Percentiles rank a stretch among this genome's conserved stretches.
Conservation (phyloP, 129 eudicot genomes). For the Kitagawia praeruptora region DNA sequence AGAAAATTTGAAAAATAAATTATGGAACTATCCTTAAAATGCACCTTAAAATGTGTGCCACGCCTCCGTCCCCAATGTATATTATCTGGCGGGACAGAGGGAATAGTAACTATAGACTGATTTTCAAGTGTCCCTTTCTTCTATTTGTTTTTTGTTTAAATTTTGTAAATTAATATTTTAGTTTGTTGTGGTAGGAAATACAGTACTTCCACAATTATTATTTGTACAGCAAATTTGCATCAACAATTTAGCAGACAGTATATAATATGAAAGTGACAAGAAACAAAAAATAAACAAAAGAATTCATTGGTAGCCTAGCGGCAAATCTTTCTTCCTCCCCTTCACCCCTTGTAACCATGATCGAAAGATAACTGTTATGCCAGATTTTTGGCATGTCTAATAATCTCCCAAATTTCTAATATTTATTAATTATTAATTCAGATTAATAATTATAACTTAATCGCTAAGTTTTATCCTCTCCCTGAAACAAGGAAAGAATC, state of each 20-base stretch:
- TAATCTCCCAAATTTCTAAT: too few relatives aligned
- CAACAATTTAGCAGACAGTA: not conserved
- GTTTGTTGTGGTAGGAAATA: not conserved
- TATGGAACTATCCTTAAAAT: too few relatives aligned
- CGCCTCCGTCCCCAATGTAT: too few relatives aligned
- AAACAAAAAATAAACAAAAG: not conserved
- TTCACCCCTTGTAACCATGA: not conserved
- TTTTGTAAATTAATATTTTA: not conserved
- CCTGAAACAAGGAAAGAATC: too few relatives aligned
- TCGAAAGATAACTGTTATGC: not conserved
- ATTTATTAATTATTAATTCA: too few relatives aligned
- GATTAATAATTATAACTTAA: too few relatives aligned
- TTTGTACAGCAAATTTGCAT: not conserved
- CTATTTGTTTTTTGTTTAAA: not conserved
- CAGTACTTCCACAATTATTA: not conserved
- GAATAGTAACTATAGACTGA: slow-evolving; percentile 16
- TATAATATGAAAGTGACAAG: slow-evolving; percentile 1
- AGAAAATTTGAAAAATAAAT: too few relatives aligned
- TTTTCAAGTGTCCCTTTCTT: slow-evolving; percentile 2
- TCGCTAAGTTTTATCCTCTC: too few relatives aligned
- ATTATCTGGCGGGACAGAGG: too few relatives aligned
- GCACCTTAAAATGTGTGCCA: too few relatives aligned
- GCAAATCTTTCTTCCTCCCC: not conserved
- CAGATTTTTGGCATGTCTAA: too few relatives aligned
- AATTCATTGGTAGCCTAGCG: not conserved